Evolutionary conservation across 768 basidiomycete species (phyloP), one percentile per base, ranked within the genome.

Genomic region (Crepidotus variabilis): DNA sequence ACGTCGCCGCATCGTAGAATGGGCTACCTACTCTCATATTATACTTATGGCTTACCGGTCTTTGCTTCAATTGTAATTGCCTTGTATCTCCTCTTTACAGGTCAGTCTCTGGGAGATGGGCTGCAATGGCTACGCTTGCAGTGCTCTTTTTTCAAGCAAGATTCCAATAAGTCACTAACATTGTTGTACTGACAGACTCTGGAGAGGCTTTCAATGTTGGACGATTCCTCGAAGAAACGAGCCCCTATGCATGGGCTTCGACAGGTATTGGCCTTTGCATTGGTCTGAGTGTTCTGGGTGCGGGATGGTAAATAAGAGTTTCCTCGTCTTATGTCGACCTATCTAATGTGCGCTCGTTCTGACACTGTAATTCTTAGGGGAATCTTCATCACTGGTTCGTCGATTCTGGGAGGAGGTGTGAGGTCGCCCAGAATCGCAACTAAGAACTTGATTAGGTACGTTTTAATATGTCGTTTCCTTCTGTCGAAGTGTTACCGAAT

Each of bases 361-460:
- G 8, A 28, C 28, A 3, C 28, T 3, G 4, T 28, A 8, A 4
- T 8, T 8, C 4, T 28, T 8, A 98, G 96, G 96, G 96, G 96
- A 51, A 98, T 99, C 69, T 94, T 96, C 77, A 75, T 98, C 55
- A 98, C 97, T 0, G 97, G 97, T 54, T 75, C 95, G n/a, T 96
- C 94, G 28, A 94, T 99, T 63, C 79, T 99, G 28, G 96, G 96
- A 47, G 97, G 94, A 68, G 95, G 95, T 66, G 94, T 98, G 9
- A 80, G 94, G 45, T 82, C 94, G 48, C 96, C 96, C 10, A 81
- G 96, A 61, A 98, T 99, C 54, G 83, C 88, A 50, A 98, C 96
- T 18, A 98, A 99, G 83, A 99, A 99, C 70, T 71, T 98, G 71
- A 97, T 99, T 64, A 94, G 92, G 94, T 93, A 50, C 52, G 81